A percentile compares a stretch with the other conserved stretches of the same genome.
These are phyloP conservation scores for Amphirosellinia nigrospora DNA, from an alignment of 495 filamentous ascomycete genomes.

Conservation along the genomic window DNA sequence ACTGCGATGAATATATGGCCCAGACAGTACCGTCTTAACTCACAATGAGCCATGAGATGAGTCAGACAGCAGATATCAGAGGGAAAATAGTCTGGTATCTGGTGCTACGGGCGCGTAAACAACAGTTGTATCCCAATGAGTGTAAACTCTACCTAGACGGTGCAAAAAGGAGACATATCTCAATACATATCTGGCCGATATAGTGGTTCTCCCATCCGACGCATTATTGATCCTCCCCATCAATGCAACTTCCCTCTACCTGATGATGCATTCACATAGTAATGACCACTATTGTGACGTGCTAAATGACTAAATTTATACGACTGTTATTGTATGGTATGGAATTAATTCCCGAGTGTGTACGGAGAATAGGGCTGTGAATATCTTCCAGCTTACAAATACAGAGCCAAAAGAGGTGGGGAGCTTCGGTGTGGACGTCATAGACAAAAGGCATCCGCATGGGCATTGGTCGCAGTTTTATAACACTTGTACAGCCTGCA, in stretches of 20 bases:
- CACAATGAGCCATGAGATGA: not conserved
- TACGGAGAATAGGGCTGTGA: not conserved
- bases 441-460: not conserved
- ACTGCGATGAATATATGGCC: constrained; percentile 66
- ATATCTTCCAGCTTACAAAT: not conserved
- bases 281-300: too few relatives aligned
- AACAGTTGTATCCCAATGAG: not conserved
- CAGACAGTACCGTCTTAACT: constrained; percentile 36
- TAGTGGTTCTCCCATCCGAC: not conserved
- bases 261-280: not conserved
- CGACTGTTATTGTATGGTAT: too few relatives aligned
- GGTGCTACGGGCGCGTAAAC: not conserved
- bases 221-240: not conserved
- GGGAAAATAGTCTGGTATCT: not conserved
- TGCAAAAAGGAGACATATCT: too few relatives aligned
- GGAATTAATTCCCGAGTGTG: not conserved
- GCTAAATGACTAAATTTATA: too few relatives aligned
- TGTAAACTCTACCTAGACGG: too few relatives aligned
- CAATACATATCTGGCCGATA: too few relatives aligned
- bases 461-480: not conserved
- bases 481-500: too few relatives aligned
- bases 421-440: constrained; percentile 20
- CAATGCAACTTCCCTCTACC: not conserved
- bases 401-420: not conserved
- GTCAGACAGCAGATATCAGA: not conserved